Percentiles rank a stretch among this genome's conserved stretches.
These are phyloP conservation scores for Candida rishiriensis DNA, from an alignment of 805 yeast species.

Conservation along the genomic window DNA sequence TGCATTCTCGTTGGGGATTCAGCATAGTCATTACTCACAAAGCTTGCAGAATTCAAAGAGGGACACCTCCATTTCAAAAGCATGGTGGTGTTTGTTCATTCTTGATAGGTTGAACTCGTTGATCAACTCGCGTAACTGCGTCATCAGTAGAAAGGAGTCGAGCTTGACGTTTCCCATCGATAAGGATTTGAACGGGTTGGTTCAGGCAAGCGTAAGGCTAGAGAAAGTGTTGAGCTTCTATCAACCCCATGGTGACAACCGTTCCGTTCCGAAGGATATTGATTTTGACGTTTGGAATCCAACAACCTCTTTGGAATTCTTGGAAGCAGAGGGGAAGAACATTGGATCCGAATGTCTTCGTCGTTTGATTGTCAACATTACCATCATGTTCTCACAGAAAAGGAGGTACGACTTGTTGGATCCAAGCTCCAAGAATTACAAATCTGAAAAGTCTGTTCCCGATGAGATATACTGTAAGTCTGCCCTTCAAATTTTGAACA, in stretches of 20 bases:
- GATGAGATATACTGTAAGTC: conserved; percentile 15
- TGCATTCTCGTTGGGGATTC: conserved; percentile 36
- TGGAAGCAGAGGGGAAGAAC: conserved; percentile 7
- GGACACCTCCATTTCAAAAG: conserved; percentile 20
- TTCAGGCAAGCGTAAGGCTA: conserved; percentile 27
- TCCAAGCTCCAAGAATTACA: conserved; percentile 7
- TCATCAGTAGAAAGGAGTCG: conserved; percentile 36
- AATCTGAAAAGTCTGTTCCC: conserved; percentile 12
- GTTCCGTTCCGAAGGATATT: conserved; percentile 22
- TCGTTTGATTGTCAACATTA: conserved; percentile 15
- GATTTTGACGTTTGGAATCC: conserved; percentile 20
- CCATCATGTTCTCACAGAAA: conserved; percentile 19
- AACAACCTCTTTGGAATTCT: conserved; percentile 5
- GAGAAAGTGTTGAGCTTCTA: conserved; percentile 35
- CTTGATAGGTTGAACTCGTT: conserved; percentile 35
- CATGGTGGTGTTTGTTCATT: conserved; percentile 39
- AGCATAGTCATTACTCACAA: conserved; percentile 24
- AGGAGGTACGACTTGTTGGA: conserved; percentile 16
- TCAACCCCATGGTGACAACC: conserved; percentile 30
- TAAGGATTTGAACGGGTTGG: conserved; percentile 27
- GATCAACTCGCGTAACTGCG: conserved; percentile 35
- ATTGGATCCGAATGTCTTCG: conserved; percentile 16
- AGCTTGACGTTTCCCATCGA: conserved; percentile 28
- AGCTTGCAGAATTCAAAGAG: conserved; percentile 7
- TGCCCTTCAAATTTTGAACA: conserved; percentile 16